These are phyloP conservation scores for Spathaspora arborariae DNA, from an alignment of 805 yeast species.

Conservation along the genomic window DNA sequence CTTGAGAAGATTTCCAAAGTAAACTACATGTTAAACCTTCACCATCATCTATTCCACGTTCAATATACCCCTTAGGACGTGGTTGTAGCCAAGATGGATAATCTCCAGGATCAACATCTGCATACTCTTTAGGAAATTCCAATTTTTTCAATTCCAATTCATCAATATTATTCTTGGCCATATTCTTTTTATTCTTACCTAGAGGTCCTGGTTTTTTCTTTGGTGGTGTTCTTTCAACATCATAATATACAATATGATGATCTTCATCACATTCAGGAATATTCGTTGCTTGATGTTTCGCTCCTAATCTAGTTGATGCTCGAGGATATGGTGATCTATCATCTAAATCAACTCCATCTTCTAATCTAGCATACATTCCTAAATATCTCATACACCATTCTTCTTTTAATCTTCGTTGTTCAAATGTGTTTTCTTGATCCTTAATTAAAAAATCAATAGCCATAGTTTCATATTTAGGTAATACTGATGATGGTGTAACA, in stretches of 20 bases:
- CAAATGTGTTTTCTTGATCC: conserved; percentile 39
- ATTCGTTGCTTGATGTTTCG: conserved; percentile 69
- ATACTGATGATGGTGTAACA: conserved; percentile 1
- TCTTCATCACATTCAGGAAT: conserved; percentile 57
- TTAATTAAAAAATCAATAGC: conserved; percentile 50
- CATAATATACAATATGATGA: conserved; percentile 66
- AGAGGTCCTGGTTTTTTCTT: conserved; percentile 10
- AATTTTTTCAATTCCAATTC: conserved; percentile 21
- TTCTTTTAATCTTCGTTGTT: conserved; percentile 51
- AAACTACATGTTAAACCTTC: conserved; percentile 51
- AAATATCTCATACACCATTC: conserved; percentile 82
- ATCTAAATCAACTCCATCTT: conserved; percentile 72
- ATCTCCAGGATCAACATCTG: conserved; percentile 38
- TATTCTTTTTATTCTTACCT: conserved; percentile 16
- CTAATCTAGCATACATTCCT: conserved; percentile 69
- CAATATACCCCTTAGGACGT: conserved; percentile 75
- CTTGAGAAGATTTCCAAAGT: conserved; percentile 56
- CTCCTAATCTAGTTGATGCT: conserved; percentile 72
- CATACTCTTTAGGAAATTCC: conserved; percentile 46
- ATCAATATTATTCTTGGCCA: conserved; percentile 14
- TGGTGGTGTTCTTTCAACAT: conserved; percentile 21
- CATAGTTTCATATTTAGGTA: conserved; percentile 55
- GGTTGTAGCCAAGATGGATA: conserved; percentile 77
- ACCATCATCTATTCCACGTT: conserved; percentile 71
- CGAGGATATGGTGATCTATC: conserved; percentile 75